Base-by-base conservation (phyloP, 805 yeast genomes). In the Hanseniaspora mollemarum region DNA sequence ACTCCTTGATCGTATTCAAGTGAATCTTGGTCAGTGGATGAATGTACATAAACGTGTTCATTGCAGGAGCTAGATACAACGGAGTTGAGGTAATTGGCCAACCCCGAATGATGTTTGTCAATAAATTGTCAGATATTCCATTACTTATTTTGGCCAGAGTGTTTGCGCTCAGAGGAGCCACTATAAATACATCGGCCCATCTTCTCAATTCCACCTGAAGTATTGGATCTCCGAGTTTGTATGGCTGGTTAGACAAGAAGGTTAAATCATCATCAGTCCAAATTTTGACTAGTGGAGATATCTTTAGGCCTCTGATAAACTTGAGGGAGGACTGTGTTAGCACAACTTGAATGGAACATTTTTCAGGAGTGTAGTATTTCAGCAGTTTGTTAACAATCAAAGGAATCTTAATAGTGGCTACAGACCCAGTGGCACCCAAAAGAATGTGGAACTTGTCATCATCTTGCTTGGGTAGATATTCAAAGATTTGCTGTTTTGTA, bases 361-460 rank as follows among this genome's bases (percentile, higher is more conserved):
- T 79, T 43, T 78, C 77, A 7, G 69, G 77, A 4, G 87, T 85
- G 65, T 84, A 90, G 6, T 82, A 72, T 63, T 86, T 85, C 62
- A 81, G 82, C 45, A 92, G 72, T 63, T 87, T 86, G 61, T 83
- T 94, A 56, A 92, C 86, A 36, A 92, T 87, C 56, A 83, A 65
- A 0, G 96, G 95, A 21, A 92, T 81, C 64, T 92, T 92, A 55
- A 92, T 87, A 2, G 97, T 86, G 4, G 98, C 98, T 3, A 92
- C 96, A 1, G 95, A 84, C 1, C 98, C 98, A 1, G 97, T 86
- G 18, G 94, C 94, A 18, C 94, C 98, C 39, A 92, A 71, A 52
- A 92, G 70, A 40, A 92, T 80, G 64, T 92, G 98, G 52, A 86
- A 72, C 61, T 87, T 88, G 40, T 81, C 83, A 62, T 86, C 95